These are phyloP conservation scores for Recurvomyces mirabilis DNA, from an alignment of 495 filamentous ascomycete genomes.

Conservation along the genomic window DNA sequence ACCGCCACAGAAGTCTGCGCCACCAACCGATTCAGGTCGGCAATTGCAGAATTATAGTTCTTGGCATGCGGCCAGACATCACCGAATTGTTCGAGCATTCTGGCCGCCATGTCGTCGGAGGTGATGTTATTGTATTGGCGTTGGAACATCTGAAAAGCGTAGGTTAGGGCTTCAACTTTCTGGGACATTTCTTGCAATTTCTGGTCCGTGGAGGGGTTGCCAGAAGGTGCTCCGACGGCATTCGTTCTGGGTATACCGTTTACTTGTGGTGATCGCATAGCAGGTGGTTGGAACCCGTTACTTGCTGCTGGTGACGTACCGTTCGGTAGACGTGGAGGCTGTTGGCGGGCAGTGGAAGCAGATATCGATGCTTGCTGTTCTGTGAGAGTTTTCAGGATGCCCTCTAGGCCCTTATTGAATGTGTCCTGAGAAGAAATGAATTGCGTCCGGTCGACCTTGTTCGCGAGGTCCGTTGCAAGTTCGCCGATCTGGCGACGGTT, in stretches of 20 bases:
- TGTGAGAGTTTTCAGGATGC: too few species aligned
- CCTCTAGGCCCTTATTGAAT: too few species aligned
- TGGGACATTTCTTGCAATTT: background rate
- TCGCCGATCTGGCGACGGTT: too few species aligned
- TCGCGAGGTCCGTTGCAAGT: too few species aligned
- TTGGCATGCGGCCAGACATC: conserved; percentile 15
- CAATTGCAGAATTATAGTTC: too few species aligned
- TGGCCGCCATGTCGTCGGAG: conserved; percentile 8
- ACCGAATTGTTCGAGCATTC: conserved; percentile 13
- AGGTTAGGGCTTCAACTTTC: conserved; percentile 1
- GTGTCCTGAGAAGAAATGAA: too few species aligned
- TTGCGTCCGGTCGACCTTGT: too few species aligned
- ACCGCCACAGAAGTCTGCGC: too few species aligned
- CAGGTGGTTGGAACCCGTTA: background rate
- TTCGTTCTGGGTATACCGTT: background rate
- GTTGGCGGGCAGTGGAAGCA: background rate
- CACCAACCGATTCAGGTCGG: too few species aligned
- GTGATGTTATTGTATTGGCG: conserved; percentile 14
- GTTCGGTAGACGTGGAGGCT: background rate
- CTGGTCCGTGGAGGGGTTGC: too few species aligned
- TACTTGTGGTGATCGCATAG: background rate
- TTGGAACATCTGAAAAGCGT: background rate
- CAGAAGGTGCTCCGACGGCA: background rate
- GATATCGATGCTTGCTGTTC: background rate
- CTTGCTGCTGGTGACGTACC: background rate